Conservation (phyloP, 305 asterid genomes). For the Salvia sclarea region DNA sequence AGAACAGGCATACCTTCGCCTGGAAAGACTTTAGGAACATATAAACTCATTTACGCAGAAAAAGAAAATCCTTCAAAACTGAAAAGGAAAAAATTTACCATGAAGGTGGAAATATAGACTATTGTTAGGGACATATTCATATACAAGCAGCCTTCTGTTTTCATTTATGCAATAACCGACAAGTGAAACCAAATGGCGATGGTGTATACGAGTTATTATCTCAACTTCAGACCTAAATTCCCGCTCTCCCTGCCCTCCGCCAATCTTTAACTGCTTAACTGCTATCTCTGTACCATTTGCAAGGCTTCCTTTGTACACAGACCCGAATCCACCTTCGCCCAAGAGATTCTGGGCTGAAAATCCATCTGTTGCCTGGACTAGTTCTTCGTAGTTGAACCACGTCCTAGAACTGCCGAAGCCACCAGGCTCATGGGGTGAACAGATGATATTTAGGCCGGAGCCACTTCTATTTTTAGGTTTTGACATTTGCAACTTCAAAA, state of each 20-base stretch:
- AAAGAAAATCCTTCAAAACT: not conserved
- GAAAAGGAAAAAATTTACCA: conserved; percentile 48
- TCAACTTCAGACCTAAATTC: conserved; percentile 95
- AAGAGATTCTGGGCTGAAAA: conserved; percentile 68
- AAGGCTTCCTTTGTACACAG: conserved; percentile 73
- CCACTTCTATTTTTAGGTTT: conserved; percentile 40
- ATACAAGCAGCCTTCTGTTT: conserved; percentile 74
- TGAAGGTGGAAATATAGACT: conserved; percentile 91
- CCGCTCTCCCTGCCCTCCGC: conserved; percentile 88
- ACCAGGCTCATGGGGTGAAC: conserved; percentile 56
- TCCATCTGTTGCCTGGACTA: conserved; percentile 67
- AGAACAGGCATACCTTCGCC: conserved; percentile 60
- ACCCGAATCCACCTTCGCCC: conserved; percentile 97
- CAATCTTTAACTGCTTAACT: conserved; percentile 83
- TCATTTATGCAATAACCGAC: conserved; percentile 89
- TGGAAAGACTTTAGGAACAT: conserved; percentile 35
- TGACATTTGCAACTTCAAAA: conserved; percentile 48
- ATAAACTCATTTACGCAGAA: conserved; percentile 20
- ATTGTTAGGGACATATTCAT: conserved; percentile 82
- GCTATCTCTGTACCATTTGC: conserved; percentile 77
- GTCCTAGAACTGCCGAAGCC: conserved; percentile 63
- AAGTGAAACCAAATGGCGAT: conserved; percentile 94
- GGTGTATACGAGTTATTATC: conserved; percentile 89
- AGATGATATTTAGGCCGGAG: conserved; percentile 37
- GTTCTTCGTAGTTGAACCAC: conserved; percentile 72